These are phyloP conservation scores for Fragaria ananassa DNA, from an alignment of 306 rosid genomes.

Conservation along the genomic window DNA sequence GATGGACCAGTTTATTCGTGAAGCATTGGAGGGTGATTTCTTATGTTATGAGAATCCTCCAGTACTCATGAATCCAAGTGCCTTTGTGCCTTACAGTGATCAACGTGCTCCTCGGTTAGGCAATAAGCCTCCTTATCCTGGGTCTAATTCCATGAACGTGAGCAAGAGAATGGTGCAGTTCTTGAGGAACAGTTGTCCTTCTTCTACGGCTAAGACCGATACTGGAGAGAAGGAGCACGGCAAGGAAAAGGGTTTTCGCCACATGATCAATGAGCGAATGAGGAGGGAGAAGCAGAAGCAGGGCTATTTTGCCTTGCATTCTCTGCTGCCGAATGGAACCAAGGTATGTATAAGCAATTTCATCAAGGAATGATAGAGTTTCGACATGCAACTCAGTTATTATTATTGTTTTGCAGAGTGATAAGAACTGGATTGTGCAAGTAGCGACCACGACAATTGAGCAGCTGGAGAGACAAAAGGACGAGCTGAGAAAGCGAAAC, in stretches of 20 bases:
- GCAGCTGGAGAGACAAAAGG: conserved; percentile 34
- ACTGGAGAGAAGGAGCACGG: conserved; percentile 22
- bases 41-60: conserved; percentile 35
- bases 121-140: not conserved
- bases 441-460: conserved; percentile 44
- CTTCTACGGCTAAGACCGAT: not conserved
- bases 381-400: not conserved
- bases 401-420: conserved; percentile 36
- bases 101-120: not conserved
- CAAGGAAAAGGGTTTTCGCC: conserved; percentile 46
- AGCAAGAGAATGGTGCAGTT: conserved; percentile 44
- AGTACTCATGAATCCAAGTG: conserved; percentile 26
- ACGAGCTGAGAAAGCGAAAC: conserved; percentile 39
- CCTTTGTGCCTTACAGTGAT: conserved; percentile 39
- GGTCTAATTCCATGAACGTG: conserved; percentile 16
- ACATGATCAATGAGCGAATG: conserved; percentile 69
- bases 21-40: conserved; percentile 40
- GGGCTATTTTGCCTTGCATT: conserved; percentile 48
- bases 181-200: conserved; percentile 30
- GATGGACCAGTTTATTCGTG: conserved; percentile 34
- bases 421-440: conserved; percentile 60
- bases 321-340: conserved; percentile 61
- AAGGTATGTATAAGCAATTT: conserved; percentile 33
- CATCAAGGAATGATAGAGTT: not conserved
- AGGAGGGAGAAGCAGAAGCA: conserved; percentile 65